A percentile compares a stretch with the other conserved stretches of the same genome.
Conservation (phyloP, 2,329 filamentous ascomycete species). For the Sclerotinia subarctica region DNA sequence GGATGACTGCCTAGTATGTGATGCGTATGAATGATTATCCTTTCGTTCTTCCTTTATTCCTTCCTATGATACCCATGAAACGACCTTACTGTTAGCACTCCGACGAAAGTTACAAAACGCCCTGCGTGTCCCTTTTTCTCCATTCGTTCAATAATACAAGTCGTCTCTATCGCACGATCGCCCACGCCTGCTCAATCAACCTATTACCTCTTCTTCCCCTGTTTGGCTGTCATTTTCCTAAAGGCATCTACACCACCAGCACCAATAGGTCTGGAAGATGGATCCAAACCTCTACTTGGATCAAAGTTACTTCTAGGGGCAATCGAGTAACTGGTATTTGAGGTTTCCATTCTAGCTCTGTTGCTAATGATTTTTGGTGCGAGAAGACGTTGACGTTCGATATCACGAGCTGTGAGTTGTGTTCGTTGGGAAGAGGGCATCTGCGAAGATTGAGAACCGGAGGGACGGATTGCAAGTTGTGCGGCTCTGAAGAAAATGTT, state of each 20-base stretch:
- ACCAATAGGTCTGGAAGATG: conserved; percentile 53
- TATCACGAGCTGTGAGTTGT: conserved; percentile 35
- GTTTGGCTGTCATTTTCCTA: conserved; percentile 61
- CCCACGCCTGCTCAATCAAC: neutral
- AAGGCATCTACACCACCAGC: conserved; percentile 63
- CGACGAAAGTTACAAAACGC: conserved; percentile 12
- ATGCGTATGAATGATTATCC: conserved; percentile 3
- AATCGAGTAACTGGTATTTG: conserved; percentile 39
- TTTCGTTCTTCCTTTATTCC: conserved; percentile 2
- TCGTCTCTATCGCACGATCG: neutral
- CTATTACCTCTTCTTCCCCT: conserved; percentile 44
- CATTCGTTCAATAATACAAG: conserved; percentile 12
- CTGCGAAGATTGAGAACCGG: conserved; percentile 35
- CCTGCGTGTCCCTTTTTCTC: conserved; percentile 4
- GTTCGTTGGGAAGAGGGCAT: conserved; percentile 31
- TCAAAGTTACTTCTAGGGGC: conserved; percentile 57
- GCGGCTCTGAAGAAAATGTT: conserved; percentile 34
- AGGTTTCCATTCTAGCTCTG: conserved; percentile 48
- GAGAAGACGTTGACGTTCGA: conserved; percentile 56
- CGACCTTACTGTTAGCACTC: conserved; percentile 4
- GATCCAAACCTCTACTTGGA: conserved; percentile 49
- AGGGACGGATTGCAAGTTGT: conserved; percentile 38
- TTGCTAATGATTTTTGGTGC: conserved; percentile 54
- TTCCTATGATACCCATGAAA: conserved; percentile 14
- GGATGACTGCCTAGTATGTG: conserved; percentile 1